Conservation (phyloP, 352 stramenopile species). For the Lagenidium giganteum region DNA sequence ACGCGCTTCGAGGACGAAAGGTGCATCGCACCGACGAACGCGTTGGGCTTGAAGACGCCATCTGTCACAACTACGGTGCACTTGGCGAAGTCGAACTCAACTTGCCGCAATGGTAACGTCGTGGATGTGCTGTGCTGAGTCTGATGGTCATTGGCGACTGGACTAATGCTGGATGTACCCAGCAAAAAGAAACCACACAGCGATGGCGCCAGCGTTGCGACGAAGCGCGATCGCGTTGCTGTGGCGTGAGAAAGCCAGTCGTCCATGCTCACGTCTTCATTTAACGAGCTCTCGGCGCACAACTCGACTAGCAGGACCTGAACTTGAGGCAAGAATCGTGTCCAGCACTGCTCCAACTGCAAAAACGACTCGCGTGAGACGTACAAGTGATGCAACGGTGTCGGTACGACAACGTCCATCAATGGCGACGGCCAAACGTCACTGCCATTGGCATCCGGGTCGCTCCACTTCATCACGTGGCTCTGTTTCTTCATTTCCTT, state of each 20-base stretch:
- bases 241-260: slow-evolving; percentile 26
- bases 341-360: slow-evolving; percentile 49
- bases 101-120: slow-evolving; percentile 31
- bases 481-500: slow-evolving; percentile 40
- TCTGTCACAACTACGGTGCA: slow-evolving; percentile 41
- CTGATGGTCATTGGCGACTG: neutral
- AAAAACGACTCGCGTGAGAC: slow-evolving; percentile 24
- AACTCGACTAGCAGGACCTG: slow-evolving; percentile 57
- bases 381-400: slow-evolving; percentile 39
- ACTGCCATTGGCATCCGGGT: slow-evolving; percentile 3
- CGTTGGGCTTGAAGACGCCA: slow-evolving; percentile 36
- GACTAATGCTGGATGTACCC: slow-evolving; percentile 12
- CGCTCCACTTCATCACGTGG: slow-evolving; percentile 28
- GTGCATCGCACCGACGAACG: slow-evolving; percentile 37
- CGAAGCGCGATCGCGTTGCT: slow-evolving; percentile 17
- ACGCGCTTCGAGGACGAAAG: slow-evolving; percentile 29
- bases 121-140: neutral
- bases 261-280: slow-evolving; percentile 39
- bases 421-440: slow-evolving; percentile 20
- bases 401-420: too few species aligned
- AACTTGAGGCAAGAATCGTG: slow-evolving; percentile 45
- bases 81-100: slow-evolving; percentile 60
- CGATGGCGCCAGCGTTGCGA: slow-evolving; percentile 30
- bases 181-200: slow-evolving; percentile 53
- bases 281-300: slow-evolving; percentile 37